Percentiles rank a stretch among this genome's conserved stretches.
Conservation (phyloP, 805 yeast species). For the Yarrowia deformans region DNA sequence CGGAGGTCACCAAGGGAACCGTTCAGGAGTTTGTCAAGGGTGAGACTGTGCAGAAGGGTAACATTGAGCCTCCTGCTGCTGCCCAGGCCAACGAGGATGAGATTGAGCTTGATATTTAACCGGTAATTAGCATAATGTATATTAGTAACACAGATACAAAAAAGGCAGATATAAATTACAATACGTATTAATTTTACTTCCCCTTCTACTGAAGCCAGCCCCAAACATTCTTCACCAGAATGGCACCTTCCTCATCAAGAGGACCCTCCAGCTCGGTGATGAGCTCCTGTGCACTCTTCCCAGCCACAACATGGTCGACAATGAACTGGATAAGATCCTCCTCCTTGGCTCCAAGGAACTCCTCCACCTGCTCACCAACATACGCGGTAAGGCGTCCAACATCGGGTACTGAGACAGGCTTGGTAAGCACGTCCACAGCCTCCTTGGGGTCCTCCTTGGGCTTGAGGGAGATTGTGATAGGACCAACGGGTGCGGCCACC, state of each 20-base stretch:
- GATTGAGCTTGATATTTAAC: conserved; percentile 31
- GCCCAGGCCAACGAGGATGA: conserved; percentile 32
- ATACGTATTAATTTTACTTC: background rate
- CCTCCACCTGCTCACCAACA: conserved; percentile 44
- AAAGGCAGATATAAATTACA: conserved; percentile 11
- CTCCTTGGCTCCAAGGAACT: conserved; percentile 49
- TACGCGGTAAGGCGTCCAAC: conserved; percentile 19
- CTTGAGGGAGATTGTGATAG: conserved; percentile 40
- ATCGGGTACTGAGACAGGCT: conserved; percentile 27
- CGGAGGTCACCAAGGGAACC: conserved; percentile 6
- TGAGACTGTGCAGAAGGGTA: conserved; percentile 27
- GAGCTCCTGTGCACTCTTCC: conserved; percentile 46
- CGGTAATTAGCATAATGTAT: conserved; percentile 6
- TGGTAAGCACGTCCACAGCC: conserved; percentile 12
- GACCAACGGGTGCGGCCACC: conserved; percentile 9
- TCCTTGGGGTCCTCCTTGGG: conserved; percentile 35
- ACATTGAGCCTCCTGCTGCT: conserved; percentile 18
- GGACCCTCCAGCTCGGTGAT: conserved; percentile 49
- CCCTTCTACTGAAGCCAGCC: conserved; percentile 40
- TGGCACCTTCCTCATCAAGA: conserved; percentile 57
- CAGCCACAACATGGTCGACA: conserved; percentile 44
- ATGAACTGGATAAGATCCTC: conserved; percentile 49
- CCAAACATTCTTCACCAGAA: conserved; percentile 46
- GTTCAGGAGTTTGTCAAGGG: conserved; percentile 31
- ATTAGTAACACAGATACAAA: background rate